phyloP scores from a whole-genome alignment of 208 protist species.

The Giardia duodenalis region DNA sequence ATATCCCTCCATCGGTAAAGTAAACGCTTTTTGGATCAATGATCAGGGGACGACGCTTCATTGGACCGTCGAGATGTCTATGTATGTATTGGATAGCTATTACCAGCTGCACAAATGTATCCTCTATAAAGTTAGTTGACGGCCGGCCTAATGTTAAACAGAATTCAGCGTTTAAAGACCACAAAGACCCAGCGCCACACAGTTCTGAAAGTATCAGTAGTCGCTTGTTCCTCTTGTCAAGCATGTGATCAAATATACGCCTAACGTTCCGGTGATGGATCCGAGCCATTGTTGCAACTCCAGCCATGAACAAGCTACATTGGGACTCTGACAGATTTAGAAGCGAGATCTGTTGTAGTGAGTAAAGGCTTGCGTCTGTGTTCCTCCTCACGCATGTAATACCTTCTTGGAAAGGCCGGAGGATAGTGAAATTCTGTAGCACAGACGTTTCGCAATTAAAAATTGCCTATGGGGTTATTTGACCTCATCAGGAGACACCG shows the following conservation, averaged over 20 bases:
- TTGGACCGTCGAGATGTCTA: not conserved
- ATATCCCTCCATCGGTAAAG: not conserved
- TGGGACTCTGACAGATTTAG: not conserved
- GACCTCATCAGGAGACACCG: conserved; percentile 61
- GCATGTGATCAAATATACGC: not conserved
- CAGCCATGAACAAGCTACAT: not conserved
- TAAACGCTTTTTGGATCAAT: not conserved
- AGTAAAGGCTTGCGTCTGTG: not conserved
- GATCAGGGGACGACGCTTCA: not conserved
- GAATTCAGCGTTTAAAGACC: not conserved
- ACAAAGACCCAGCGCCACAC: not conserved
- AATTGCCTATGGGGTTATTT: conserved; percentile 66
- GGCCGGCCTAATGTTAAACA: not conserved
- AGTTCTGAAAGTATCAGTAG: not conserved
- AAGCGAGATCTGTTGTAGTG: not conserved
- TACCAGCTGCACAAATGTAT: not conserved
- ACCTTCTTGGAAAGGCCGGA: too few relatives aligned
- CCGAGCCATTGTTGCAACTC: not conserved
- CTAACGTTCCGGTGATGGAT: not conserved
- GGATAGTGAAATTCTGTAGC: too few relatives aligned
- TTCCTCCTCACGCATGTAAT: too few relatives aligned
- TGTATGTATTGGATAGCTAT: not conserved
- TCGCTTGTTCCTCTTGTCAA: not conserved
- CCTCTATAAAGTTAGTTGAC: not conserved
- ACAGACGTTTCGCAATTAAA: too few relatives aligned